Evolutionary conservation across 2,329 filamentous ascomycete genomes (phyloP).

Genomic region (Verruconis gallopava): DNA sequence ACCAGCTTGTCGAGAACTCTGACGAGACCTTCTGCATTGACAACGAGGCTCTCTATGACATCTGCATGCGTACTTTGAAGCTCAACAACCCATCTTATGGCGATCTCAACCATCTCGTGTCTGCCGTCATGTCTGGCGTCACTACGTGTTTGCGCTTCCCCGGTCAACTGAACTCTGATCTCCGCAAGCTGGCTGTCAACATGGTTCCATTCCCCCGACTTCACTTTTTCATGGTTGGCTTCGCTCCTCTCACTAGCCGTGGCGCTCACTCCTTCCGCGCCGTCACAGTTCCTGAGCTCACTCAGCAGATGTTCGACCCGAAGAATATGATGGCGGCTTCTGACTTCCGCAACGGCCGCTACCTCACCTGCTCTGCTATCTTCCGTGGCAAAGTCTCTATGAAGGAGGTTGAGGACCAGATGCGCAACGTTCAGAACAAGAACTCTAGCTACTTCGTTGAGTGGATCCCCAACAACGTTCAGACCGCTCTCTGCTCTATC

Average conservation of each 20-base stretch:
- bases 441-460: slow-evolving; percentile 99
- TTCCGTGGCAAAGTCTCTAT: slow-evolving; percentile 99
- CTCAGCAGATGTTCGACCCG: slow-evolving; percentile 99
- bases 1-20: slow-evolving; percentile 99
- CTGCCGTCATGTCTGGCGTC: slow-evolving; percentile 98
- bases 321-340: slow-evolving; percentile 99
- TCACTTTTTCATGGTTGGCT: slow-evolving; percentile 99
- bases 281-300: slow-evolving; percentile 93
- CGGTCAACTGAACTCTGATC: slow-evolving; percentile 98
- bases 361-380: slow-evolving; percentile 98
- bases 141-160: slow-evolving; percentile 99
- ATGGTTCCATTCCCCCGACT: slow-evolving; percentile 99
- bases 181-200: slow-evolving; percentile 99
- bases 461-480: slow-evolving; percentile 99
- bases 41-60: slow-evolving; percentile 99
- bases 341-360: slow-evolving; percentile 99
- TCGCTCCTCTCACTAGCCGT: slow-evolving; percentile 92
- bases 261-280: slow-evolving; percentile 92
- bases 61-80: slow-evolving; percentile 99
- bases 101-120: slow-evolving; percentile 98
- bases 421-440: slow-evolving; percentile 99
- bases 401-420: slow-evolving; percentile 99
- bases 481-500: slow-evolving; percentile 98
- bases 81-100: slow-evolving; percentile 97
- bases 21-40: slow-evolving; percentile 99